Conservation (phyloP, 805 yeast species). For the Metschnikowia kofuensis region DNA sequence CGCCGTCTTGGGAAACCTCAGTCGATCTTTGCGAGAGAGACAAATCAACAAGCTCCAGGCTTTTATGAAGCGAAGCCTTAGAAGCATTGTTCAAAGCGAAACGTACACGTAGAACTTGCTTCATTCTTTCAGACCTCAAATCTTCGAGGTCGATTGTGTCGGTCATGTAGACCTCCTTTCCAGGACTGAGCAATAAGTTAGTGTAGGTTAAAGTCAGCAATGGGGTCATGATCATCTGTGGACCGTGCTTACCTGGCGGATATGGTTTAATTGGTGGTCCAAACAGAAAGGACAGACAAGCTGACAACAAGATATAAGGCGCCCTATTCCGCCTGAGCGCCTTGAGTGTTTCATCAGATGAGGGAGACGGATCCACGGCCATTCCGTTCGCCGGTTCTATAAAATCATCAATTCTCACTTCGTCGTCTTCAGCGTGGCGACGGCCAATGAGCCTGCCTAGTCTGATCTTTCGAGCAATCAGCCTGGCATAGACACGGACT, state of each 20-base stretch:
- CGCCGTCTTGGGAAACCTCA: neutral
- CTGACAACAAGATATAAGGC: slow-evolving; percentile 2
- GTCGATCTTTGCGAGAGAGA: neutral
- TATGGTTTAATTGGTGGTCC: slow-evolving; percentile 9
- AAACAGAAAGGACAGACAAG: slow-evolving; percentile 9
- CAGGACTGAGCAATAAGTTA: slow-evolving; percentile 6
- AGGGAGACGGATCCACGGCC: neutral
- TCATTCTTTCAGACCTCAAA: slow-evolving; percentile 3
- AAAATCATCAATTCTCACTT: neutral
- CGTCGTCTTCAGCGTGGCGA: neutral
- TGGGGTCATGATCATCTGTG: slow-evolving; percentile 6
- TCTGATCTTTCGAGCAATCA: neutral
- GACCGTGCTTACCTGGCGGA: slow-evolving; percentile 3
- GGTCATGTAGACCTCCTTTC: slow-evolving; percentile 6
- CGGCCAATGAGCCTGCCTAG: neutral
- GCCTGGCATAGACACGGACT: slow-evolving; percentile 2
- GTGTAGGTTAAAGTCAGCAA: neutral
- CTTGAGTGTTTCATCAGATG: slow-evolving; percentile 1
- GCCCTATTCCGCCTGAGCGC: slow-evolving; percentile 2
- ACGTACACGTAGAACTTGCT: slow-evolving; percentile 9
- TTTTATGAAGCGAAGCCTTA: neutral
- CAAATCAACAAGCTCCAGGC: neutral
- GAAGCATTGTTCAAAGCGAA: slow-evolving; percentile 1
- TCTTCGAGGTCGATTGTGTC: slow-evolving; percentile 7
- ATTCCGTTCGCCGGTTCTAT: neutral